Evolutionary conservation across 2,329 filamentous ascomycete species (phyloP).

Genomic region (Ophiocordyceps sinensis): DNA sequence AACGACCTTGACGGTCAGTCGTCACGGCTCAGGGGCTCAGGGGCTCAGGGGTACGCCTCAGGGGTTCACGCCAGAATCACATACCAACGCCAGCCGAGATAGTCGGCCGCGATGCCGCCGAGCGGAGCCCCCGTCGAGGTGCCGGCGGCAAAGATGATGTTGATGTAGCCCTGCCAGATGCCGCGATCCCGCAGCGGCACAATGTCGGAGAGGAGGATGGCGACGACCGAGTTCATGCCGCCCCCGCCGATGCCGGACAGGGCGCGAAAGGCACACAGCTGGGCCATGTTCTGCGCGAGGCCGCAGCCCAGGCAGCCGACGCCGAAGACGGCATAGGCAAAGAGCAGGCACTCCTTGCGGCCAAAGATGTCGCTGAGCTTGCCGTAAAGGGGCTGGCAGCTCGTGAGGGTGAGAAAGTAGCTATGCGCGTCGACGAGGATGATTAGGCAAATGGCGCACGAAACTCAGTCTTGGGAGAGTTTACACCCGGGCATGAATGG

Average conservation of each 20-base stretch:
- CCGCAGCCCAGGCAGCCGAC: conserved; percentile 50
- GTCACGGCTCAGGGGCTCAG: too few relatives aligned
- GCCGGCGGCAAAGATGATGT: conserved; percentile 57
- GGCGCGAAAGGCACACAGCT: conserved; percentile 49
- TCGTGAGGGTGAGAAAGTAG: conserved; percentile 61
- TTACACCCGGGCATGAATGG: too few relatives aligned
- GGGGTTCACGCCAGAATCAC: conserved; percentile 3
- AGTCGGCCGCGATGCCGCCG: conserved; percentile 57
- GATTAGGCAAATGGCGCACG: too few relatives aligned
- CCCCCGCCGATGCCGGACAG: conserved; percentile 47
- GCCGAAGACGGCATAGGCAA: conserved; percentile 50
- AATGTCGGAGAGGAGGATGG: conserved; percentile 53
- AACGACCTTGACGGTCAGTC: too few relatives aligned
- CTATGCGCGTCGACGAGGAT: conserved; percentile 13
- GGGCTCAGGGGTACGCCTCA: too few relatives aligned
- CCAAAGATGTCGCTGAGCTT: conserved; percentile 59
- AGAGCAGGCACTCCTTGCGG: conserved; percentile 49
- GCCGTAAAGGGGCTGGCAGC: conserved; percentile 62
- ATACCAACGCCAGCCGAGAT: conserved; percentile 61
- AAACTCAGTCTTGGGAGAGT: too few relatives aligned
- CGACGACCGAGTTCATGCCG: conserved; percentile 56
- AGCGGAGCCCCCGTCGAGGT: conserved; percentile 54
- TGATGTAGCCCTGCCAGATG: conserved; percentile 59
- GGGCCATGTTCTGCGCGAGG: conserved; percentile 45
- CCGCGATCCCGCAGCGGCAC: conserved; percentile 56